These are phyloP conservation scores for Penicillium sp. DNA, from an alignment of 2,329 filamentous ascomycete species.

Conservation along the genomic window DNA sequence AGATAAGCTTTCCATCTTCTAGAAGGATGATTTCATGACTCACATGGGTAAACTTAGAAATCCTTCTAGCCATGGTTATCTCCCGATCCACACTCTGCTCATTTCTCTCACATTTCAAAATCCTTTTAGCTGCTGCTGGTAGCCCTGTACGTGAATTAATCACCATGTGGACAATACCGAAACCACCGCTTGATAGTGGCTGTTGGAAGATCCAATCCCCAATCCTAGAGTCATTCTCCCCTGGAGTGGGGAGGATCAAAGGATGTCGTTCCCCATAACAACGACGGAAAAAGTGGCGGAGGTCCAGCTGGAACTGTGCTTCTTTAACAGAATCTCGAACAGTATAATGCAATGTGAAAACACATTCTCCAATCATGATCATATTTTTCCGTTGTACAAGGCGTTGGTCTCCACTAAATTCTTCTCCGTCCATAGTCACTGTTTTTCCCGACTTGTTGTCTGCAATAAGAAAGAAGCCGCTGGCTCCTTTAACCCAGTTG, in stretches of 20 bases:
- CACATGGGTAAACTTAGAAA: not conserved
- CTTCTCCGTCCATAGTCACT: too few relatives aligned
- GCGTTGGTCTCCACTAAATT: too few relatives aligned
- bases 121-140: conserved; percentile 1
- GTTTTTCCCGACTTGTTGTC: too few relatives aligned
- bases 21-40: not conserved
- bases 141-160: conserved; percentile 1
- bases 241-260: not conserved
- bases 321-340: not conserved
- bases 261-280: not conserved
- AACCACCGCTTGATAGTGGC: not conserved
- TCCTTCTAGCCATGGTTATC: not conserved
- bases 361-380: conserved; percentile 2
- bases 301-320: not conserved
- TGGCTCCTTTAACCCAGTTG: too few relatives aligned
- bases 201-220: conserved; percentile 1
- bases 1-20: too few relatives aligned
- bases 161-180: not conserved
- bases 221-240: not conserved
- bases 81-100: not conserved
- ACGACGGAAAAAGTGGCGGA: not conserved
- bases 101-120: not conserved
- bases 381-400: not conserved
- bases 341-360: not conserved
- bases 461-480: too few relatives aligned